Evolutionary conservation across 176 grass and related monocot species (phyloP), one percentile per base, ranked within the genome.

Genomic region (Triticum turgidum): DNA sequence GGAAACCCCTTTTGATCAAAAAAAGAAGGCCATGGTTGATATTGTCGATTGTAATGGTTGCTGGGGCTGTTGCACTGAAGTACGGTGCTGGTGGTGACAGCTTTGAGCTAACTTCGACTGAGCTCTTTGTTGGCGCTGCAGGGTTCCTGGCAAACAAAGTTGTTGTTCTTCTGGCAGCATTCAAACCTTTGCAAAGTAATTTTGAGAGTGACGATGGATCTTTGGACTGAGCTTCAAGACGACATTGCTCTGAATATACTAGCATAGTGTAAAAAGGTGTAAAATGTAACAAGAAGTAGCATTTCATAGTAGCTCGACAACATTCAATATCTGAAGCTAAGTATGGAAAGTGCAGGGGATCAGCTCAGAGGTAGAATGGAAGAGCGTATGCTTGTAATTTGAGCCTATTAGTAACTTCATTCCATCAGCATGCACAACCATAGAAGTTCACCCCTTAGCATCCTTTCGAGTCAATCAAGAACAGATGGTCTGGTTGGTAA

Each of bases 171-270:
- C 82, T 98, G 6, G 88, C 96, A 67, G 86, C 96, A 13, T 94
- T 98, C 88, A 98, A 87, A 87, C 96, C 96, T 18, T 75, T 96
- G 63, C 82, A 90, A 77, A 98, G 90, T 44, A 86, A 75, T 81
- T 71, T 63, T 30, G 89, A 92, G 87, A 80, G 37, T 51, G 67
- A 76, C 75, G 84, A 84, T 80, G 38, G 25, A 69, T 76, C 61
- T 52, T 21, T 52, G 4, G 81, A 62, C 25, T 72, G 14, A 61
- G 6, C 37, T 41, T 84, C 37, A 41, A 69, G 51, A 56, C 3
- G 9, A n/a, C 3, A 38, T 49, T 49, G 12, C 45, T 49, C 11
- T 49, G 3, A 49, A 13, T 49, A 49, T 49, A 49, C 11, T 49
- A 49, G 45, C 45, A 49, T 14, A 49, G 0, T 49, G 11, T 49